Percentiles rank a stretch among this genome's conserved stretches.
Conservation (phyloP, 169 alveolate genomes). For the Plasmodium coatneyi region DNA sequence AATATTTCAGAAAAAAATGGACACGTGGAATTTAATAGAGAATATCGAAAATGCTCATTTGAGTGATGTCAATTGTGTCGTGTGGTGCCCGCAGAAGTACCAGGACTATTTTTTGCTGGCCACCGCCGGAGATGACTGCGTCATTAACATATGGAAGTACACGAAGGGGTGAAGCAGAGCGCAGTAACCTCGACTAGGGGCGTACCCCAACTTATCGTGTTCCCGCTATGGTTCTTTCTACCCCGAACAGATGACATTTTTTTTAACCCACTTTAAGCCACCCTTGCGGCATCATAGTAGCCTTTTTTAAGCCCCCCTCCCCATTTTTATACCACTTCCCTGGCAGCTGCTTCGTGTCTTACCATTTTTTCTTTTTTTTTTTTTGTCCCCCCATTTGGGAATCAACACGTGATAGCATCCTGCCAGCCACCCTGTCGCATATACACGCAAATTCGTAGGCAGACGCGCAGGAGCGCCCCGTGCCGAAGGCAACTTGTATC, state of each 20-base stretch:
- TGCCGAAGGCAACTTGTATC: neutral
- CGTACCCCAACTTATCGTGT: neutral
- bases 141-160: conserved; percentile 80
- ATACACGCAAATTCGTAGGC: neutral
- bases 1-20: conserved; percentile 26
- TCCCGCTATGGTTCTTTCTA: neutral
- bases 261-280: neutral
- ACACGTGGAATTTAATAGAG: conserved; percentile 20
- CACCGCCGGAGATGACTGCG: conserved; percentile 85
- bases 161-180: conserved; percentile 1
- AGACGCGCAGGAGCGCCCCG: neutral
- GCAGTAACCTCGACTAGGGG: neutral
- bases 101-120: conserved; percentile 74
- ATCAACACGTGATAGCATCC: neutral
- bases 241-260: neutral
- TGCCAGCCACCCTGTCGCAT: neutral
- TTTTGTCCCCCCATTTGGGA: neutral
- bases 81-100: conserved; percentile 77
- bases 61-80: conserved; percentile 83
- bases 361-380: neutral
- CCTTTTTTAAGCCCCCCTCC: neutral
- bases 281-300: neutral
- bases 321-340: neutral
- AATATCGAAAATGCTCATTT: conserved; percentile 77
- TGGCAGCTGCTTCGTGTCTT: neutral